Base-by-base conservation (phyloP, 2,329 filamentous ascomycete species). In the Xylariaceae sp. region DNA sequence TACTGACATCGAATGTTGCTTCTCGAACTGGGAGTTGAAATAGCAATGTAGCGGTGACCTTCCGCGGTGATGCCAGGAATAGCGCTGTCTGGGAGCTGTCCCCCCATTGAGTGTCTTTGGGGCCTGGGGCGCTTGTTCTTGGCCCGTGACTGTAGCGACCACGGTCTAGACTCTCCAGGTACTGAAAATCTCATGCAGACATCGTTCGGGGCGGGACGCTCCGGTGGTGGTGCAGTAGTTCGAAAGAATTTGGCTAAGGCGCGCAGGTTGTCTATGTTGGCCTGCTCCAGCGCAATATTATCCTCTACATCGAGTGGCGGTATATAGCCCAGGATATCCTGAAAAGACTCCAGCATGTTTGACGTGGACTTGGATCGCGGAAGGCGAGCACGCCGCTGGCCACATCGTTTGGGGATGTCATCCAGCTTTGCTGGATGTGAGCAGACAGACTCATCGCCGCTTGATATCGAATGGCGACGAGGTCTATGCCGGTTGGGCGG, bases 291-390 rank as follows among this genome's bases (percentile, higher is more conserved):
- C 12, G 42, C 52, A 12, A 44, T 37, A 37, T 55, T 53, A 8
- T 50, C 44, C 23, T 49, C 45, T 14, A 33, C n/a, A 20, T 23
- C 22, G 22, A 10, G 38, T 22, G 17, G 37, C 20, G 36, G 17
- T n/a, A n/a, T n/a, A 37, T 32, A 36, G n/a, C 34, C 29, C 20
- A 35, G n/a, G 27, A 16, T 32, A 5, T 32, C 45, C 37, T 16
- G 25, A 14, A 39, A 44, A 17, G 20, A 32, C 20, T 60, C 52
- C 22, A 55, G 50, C 37, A 62, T 56, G 40, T 58, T 57, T 37
- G 58, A 60, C 5, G 55, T 52, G 3, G 60, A 63, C 33, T 54
- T 57, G 7, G 59, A 59, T 22, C 56, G 57, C 36, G 57, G 54
- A 22, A 61, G 42, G 19, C 50, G 50, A 22, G 48, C 49, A 17